These are phyloP conservation scores for Termitomyces sp. DNA, from an alignment of 1,284 basidiomycete species.

Conservation along the genomic window DNA sequence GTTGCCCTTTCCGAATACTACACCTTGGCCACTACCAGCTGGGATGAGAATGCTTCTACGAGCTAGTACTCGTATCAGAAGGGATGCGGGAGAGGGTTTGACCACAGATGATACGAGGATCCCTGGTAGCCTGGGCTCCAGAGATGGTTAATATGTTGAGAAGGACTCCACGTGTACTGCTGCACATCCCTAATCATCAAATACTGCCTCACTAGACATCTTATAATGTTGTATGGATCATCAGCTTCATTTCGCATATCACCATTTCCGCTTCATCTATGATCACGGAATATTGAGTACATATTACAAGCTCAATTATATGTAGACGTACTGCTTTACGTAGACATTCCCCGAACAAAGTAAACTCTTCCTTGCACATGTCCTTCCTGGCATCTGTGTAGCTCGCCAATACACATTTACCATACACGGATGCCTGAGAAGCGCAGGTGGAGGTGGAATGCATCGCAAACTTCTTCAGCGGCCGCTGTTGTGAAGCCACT, in stretches of 20 bases:
- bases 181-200: not conserved
- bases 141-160: slow-evolving; percentile 15
- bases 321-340: slow-evolving; percentile 52
- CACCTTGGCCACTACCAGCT: slow-evolving; percentile 44
- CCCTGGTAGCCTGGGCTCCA: slow-evolving; percentile 29
- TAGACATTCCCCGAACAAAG: slow-evolving; percentile 69
- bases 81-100: slow-evolving; percentile 20
- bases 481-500: slow-evolving; percentile 31
- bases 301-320: not conserved
- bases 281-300: not conserved
- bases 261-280: slow-evolving; percentile 69
- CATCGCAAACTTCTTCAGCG: slow-evolving; percentile 57
- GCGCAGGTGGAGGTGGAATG: slow-evolving; percentile 70
- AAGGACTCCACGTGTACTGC: not conserved
- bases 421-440: slow-evolving; percentile 65
- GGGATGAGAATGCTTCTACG: slow-evolving; percentile 50
- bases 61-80: slow-evolving; percentile 36
- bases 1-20: slow-evolving; percentile 59
- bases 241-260: slow-evolving; percentile 2
- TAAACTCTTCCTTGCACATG: slow-evolving; percentile 74
- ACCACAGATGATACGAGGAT: slow-evolving; percentile 17
- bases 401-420: slow-evolving; percentile 70
- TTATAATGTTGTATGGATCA: not conserved
- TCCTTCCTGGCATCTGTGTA: slow-evolving; percentile 78
- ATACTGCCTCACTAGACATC: not conserved